Evolutionary conservation across 495 filamentous ascomycete species (phyloP).

Genomic region (Daldinia vernicosa): DNA sequence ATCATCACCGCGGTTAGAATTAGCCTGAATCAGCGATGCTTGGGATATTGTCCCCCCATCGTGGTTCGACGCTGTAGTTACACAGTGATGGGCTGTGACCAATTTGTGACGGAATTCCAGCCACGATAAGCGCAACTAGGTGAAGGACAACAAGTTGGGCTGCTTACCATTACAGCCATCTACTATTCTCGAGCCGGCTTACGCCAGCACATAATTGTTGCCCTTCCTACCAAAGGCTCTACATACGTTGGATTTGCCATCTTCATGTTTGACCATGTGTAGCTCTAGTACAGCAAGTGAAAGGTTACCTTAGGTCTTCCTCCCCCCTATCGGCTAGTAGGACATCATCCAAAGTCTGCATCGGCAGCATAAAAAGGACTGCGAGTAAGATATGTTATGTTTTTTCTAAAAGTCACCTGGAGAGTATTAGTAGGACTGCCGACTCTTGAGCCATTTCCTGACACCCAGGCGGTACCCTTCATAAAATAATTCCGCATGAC

Average conservation of each 20-base stretch:
- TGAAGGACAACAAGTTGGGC: constrained; percentile 2
- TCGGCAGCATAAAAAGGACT: background rate
- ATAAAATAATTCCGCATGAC: constrained; percentile 27
- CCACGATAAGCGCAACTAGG: constrained; percentile 3
- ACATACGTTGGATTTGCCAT: background rate
- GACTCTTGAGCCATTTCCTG: constrained; percentile 34
- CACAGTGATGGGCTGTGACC: constrained; percentile 30
- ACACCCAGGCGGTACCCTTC: constrained; percentile 1
- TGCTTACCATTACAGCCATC: constrained; percentile 1
- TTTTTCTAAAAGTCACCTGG: background rate
- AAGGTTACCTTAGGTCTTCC: constrained; percentile 7
- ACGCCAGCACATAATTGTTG: constrained; percentile 15
- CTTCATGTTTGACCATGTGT: constrained; percentile 15
- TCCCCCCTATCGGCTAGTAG: background rate
- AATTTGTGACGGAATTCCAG: constrained; percentile 24
- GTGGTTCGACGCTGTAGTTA: constrained; percentile 29
- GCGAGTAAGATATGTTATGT: background rate
- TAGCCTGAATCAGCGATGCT: constrained; percentile 31
- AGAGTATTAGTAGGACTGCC: constrained; percentile 10
- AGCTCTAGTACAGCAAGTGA: constrained; percentile 34
- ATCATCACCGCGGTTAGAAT: constrained; percentile 22
- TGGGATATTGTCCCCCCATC: constrained; percentile 15
- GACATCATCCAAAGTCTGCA: background rate
- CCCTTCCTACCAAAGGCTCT: constrained; percentile 19
- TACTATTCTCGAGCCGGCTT: constrained; percentile 11